These are phyloP conservation scores for Pichia scutulata DNA, from an alignment of 805 yeast genomes.

Conservation along the genomic window DNA sequence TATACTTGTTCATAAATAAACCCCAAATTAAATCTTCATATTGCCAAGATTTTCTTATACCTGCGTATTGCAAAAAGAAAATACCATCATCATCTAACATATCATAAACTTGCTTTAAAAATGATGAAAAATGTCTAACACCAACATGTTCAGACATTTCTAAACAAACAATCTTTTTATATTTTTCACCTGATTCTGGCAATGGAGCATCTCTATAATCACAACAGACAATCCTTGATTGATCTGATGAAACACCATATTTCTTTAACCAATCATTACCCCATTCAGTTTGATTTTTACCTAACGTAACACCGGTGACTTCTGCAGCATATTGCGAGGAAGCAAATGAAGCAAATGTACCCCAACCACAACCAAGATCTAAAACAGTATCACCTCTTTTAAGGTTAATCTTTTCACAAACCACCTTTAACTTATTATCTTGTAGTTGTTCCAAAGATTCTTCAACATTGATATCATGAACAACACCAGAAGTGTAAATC, in stretches of 20 bases:
- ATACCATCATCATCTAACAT: conserved; percentile 89
- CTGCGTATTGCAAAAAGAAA: conserved; percentile 83
- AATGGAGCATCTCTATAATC: conserved; percentile 89
- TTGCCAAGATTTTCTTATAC: conserved; percentile 88
- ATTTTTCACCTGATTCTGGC: conserved; percentile 50
- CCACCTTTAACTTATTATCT: conserved; percentile 82
- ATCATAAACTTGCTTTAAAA: conserved; percentile 73
- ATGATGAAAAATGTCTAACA: conserved; percentile 69
- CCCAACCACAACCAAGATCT: conserved; percentile 96
- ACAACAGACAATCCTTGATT: conserved; percentile 68
- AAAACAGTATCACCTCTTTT: conserved; percentile 65
- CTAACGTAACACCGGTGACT: conserved; percentile 85
- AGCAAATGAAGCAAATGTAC: conserved; percentile 80
- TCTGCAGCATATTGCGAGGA: conserved; percentile 76
- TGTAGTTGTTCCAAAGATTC: conserved; percentile 77
- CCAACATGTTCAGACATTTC: conserved; percentile 98
- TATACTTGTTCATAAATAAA: conserved; percentile 89
- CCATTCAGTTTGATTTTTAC: conserved; percentile 86
- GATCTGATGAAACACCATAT: conserved; percentile 62
- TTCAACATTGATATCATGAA: conserved; percentile 58
- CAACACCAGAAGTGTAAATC: conserved; percentile 86
- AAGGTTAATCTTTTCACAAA: conserved; percentile 78
- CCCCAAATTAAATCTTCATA: conserved; percentile 94
- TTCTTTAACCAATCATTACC: conserved; percentile 64
- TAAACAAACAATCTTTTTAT: conserved; percentile 82